A percentile compares a stretch with the other conserved stretches of the same genome.
Conservation (phyloP, 805 yeast species). For the Crinitomyces ghanaensis region DNA sequence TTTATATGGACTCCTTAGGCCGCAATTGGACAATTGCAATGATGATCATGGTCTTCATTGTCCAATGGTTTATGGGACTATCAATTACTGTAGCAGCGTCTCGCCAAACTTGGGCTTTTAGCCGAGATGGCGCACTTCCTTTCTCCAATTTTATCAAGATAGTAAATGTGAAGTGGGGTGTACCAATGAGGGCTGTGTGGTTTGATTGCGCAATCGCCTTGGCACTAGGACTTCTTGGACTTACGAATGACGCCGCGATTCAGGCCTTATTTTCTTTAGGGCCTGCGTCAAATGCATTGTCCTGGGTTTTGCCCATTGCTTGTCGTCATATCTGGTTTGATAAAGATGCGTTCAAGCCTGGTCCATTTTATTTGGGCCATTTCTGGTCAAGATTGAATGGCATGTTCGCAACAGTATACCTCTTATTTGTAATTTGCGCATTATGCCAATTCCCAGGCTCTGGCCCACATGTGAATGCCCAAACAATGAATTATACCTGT, state of each 20-base stretch:
- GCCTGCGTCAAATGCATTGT: slow-evolving; percentile 48
- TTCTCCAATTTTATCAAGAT: slow-evolving; percentile 42
- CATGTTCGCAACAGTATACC: slow-evolving; percentile 38
- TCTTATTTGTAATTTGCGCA: slow-evolving; percentile 37
- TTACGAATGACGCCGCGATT: slow-evolving; percentile 50
- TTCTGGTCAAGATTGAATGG: slow-evolving; percentile 34
- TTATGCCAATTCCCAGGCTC: slow-evolving; percentile 45
- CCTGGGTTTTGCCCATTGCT: slow-evolving; percentile 52
- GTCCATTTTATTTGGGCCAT: slow-evolving; percentile 53
- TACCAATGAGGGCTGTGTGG: slow-evolving; percentile 54
- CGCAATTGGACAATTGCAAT: slow-evolving; percentile 53
- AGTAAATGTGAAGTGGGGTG: slow-evolving; percentile 43
- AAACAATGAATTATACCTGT: slow-evolving; percentile 57
- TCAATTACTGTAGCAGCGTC: slow-evolving; percentile 53
- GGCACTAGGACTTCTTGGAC: slow-evolving; percentile 43
- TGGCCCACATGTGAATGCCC: slow-evolving; percentile 22
- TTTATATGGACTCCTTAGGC: slow-evolving; percentile 51
- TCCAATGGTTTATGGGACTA: slow-evolving; percentile 61
- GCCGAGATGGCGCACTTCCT: slow-evolving; percentile 69
- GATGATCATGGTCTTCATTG: slow-evolving; percentile 44
- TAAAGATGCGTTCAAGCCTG: slow-evolving; percentile 43
- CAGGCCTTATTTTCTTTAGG: slow-evolving; percentile 53
- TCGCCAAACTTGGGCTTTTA: slow-evolving; percentile 64
- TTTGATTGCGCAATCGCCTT: slow-evolving; percentile 40
- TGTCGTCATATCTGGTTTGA: slow-evolving; percentile 39